Evolutionary conservation across 176 grass and related monocot species (phyloP).

Genomic region (Hsuehochloa calcarea): DNA sequence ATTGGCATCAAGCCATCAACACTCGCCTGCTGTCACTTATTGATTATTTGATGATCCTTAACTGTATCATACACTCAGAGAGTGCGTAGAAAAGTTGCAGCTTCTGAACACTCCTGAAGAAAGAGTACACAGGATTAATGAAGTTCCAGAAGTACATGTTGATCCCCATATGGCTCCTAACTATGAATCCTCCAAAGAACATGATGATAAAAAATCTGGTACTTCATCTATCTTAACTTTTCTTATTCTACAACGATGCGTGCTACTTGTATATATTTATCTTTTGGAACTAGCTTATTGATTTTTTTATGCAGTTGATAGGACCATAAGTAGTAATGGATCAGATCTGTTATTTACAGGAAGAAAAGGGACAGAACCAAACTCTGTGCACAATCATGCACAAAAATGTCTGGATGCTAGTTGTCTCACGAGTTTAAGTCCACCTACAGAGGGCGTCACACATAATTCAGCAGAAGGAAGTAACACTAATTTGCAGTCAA

Average conservation of each 20-base stretch:
- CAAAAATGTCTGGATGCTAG: constrained; percentile 33
- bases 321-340: constrained; percentile 40
- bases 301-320: constrained; percentile 44
- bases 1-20: background rate
- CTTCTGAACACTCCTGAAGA: constrained; percentile 79
- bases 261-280: constrained; percentile 11
- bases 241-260: constrained; percentile 20
- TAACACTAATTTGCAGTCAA: constrained; percentile 23
- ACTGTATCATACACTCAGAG: constrained; percentile 79
- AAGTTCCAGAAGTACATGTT: constrained; percentile 76
- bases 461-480: constrained; percentile 33
- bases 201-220: constrained; percentile 56
- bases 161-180: constrained; percentile 77
- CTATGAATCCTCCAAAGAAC: constrained; percentile 81
- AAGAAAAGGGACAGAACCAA: constrained; percentile 38
- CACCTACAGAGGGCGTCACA: constrained; percentile 9
- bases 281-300: constrained; percentile 20
- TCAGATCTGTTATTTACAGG: constrained; percentile 37
- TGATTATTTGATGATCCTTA: constrained; percentile 54
- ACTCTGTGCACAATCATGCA: constrained; percentile 27
- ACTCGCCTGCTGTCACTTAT: background rate
- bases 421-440: constrained; percentile 5
- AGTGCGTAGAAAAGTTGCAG: constrained; percentile 86
- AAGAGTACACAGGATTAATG: constrained; percentile 66
- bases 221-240: constrained; percentile 3